Percentiles rank a stretch among this genome's conserved stretches.
Conservation (phyloP, 1,284 basidiomycete species). For the Boletus calvinii region DNA sequence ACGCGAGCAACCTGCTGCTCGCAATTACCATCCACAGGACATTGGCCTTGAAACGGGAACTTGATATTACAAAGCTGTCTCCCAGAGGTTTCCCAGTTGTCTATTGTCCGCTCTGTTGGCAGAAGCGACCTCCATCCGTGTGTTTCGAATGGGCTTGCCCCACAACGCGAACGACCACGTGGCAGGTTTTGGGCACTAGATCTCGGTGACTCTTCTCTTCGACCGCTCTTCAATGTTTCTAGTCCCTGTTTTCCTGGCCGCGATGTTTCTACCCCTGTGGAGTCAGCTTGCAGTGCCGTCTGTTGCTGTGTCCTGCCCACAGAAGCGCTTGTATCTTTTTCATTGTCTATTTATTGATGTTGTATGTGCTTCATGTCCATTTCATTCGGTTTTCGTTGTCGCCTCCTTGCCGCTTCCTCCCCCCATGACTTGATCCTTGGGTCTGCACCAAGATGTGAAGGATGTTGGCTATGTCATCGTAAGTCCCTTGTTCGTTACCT, state of each 20-base stretch:
- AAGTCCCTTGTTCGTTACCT: constrained; percentile 37
- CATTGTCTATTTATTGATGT: constrained; percentile 54
- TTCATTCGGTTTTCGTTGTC: constrained; percentile 36
- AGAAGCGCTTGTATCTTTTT: constrained; percentile 56
- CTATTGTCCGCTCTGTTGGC: constrained; percentile 24
- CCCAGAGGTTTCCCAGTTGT: constrained; percentile 22
- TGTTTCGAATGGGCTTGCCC: constrained; percentile 25
- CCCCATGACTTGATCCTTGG: constrained; percentile 31
- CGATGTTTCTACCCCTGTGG: constrained; percentile 27
- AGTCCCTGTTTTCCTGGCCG: constrained; percentile 26
- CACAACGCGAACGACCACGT: constrained; percentile 22
- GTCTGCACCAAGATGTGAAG: constrained; percentile 77
- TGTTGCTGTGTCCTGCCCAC: constrained; percentile 36
- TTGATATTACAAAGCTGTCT: constrained; percentile 20
- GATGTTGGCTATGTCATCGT: constrained; percentile 92
- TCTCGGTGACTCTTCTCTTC: constrained; percentile 25
- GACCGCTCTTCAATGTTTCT: constrained; percentile 23
- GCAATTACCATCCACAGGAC: constrained; percentile 31
- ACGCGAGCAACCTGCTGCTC: constrained; percentile 31
- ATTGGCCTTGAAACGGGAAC: constrained; percentile 25
- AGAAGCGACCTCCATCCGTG: constrained; percentile 22
- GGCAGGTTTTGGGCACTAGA: constrained; percentile 26
- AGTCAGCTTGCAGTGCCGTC: constrained; percentile 16
- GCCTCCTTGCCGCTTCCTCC: constrained; percentile 37
- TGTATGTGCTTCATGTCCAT: constrained; percentile 41